Evolutionary conservation across 108 stramenopile species (phyloP), one percentile per base, ranked within the genome.

Genomic region (Mediolabrus comicus): DNA sequence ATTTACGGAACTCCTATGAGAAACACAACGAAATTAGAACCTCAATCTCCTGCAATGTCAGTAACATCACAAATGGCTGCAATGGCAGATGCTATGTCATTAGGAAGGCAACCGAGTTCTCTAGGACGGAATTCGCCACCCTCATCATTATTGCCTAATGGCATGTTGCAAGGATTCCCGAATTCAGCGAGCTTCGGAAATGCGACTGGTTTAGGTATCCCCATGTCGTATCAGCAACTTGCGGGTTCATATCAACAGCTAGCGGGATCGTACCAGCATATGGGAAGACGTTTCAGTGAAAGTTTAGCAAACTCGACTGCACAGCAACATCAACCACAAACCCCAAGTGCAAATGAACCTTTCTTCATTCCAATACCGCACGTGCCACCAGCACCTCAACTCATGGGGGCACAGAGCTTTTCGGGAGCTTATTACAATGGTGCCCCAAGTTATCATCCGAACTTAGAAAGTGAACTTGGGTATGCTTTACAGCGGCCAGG

Each of bases 401-500:
- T 72, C 22, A 55, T 67, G 49, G 86, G 83, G 8, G 79, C 86
- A 4, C 86, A 86, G 38, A 84, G 80, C 46, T 87, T 79, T 71
- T 79, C 83, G 5, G 84, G 75, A 19, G 35, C 49, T 12, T 79
- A 70, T 17, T 66, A 74, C 51, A 63, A 75, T 17, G 69, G 82
- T 7, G 62, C 68, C 64, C 65, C 81, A 74, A 63, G 80, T 31
- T 83, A 75, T 53, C 58, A 79, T 57, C 81, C 71, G 3, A 56
- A 69, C 55, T 69, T 71, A 38, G 83, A 85, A 36, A 75, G 75
- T 27, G 92, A 90, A 33, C 81, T 93, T 19, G 87, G 82, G 3
- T 81, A 79, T 62, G 89, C 92, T 13, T 70, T 93, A 8, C 92
- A 89, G 55, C 84, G 92, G 10, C 92, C 92, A 9, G 92, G 92